Conservation (phyloP, 208 protist genomes). For the Crithidia bombi region DNA sequence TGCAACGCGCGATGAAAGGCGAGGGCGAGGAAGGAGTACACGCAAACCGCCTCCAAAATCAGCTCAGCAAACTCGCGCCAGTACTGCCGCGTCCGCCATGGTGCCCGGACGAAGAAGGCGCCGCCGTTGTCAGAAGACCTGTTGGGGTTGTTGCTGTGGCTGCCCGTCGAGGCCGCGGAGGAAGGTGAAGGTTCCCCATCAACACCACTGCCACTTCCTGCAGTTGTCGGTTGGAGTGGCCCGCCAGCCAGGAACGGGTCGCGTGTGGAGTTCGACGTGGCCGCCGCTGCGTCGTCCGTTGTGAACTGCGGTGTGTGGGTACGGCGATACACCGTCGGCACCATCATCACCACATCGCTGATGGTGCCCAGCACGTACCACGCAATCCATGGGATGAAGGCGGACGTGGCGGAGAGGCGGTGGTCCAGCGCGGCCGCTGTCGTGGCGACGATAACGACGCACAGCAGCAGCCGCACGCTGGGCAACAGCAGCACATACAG, state of each 20-base stretch:
- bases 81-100: slow-evolving; percentile 29
- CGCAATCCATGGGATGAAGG: slow-evolving; percentile 41
- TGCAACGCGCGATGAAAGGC: slow-evolving; percentile 35
- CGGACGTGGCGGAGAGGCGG: slow-evolving; percentile 25
- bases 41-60: slow-evolving; percentile 45
- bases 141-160: not conserved
- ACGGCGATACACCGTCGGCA: slow-evolving; percentile 40
- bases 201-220: not conserved
- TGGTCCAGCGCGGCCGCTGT: slow-evolving; percentile 49
- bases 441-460: slow-evolving; percentile 35
- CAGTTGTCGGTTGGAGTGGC: not conserved
- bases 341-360: slow-evolving; percentile 32
- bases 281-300: not conserved
- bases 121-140: not conserved
- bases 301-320: slow-evolving; percentile 3
- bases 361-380: slow-evolving; percentile 40
- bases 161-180: not conserved
- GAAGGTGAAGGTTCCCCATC: not conserved
- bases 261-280: slow-evolving; percentile 1
- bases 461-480: slow-evolving; percentile 18
- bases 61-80: slow-evolving; percentile 25
- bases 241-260: slow-evolving; percentile 6
- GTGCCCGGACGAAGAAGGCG: not conserved
- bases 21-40: slow-evolving; percentile 43
- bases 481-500: slow-evolving; percentile 30